Evolutionary conservation across 1,284 basidiomycete species (phyloP).

Genomic region (Ustilago tritici): DNA sequence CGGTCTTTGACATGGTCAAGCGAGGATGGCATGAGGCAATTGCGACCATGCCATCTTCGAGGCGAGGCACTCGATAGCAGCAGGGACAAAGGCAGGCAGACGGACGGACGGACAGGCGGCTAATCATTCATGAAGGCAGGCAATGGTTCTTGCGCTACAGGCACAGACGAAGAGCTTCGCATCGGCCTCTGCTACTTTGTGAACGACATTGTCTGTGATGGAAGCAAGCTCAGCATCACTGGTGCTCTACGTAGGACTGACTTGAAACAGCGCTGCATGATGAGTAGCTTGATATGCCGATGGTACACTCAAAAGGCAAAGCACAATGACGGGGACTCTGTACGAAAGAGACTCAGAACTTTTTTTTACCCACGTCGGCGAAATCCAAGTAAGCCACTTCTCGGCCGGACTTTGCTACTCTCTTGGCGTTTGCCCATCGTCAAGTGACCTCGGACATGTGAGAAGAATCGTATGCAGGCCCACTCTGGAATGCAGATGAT

Average conservation of each 20-base stretch:
- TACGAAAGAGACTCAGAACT: not conserved
- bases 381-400: conserved; percentile 6
- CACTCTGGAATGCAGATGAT: not conserved
- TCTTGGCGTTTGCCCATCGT: conserved; percentile 12
- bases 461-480: conserved; percentile 38
- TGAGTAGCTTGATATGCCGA: conserved; percentile 13
- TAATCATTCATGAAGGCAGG: not conserved
- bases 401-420: not conserved
- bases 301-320: not conserved
- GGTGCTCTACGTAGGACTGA: not conserved
- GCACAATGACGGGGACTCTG: conserved; percentile 9
- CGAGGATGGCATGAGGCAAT: conserved; percentile 16
- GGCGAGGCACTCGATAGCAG: conserved; percentile 18
- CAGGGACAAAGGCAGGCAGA: not conserved
- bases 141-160: not conserved
- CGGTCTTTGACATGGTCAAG: conserved; percentile 11
- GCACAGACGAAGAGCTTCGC: not conserved
- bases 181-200: not conserved
- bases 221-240: not conserved
- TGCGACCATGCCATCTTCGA: not conserved
- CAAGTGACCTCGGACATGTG: conserved; percentile 37
- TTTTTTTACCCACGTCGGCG: conserved; percentile 24
- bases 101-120: not conserved
- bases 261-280: conserved; percentile 7
- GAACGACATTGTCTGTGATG: not conserved